These are phyloP conservation scores for Pythium aquatile DNA, from an alignment of 352 stramenopile genomes.

Conservation along the genomic window DNA sequence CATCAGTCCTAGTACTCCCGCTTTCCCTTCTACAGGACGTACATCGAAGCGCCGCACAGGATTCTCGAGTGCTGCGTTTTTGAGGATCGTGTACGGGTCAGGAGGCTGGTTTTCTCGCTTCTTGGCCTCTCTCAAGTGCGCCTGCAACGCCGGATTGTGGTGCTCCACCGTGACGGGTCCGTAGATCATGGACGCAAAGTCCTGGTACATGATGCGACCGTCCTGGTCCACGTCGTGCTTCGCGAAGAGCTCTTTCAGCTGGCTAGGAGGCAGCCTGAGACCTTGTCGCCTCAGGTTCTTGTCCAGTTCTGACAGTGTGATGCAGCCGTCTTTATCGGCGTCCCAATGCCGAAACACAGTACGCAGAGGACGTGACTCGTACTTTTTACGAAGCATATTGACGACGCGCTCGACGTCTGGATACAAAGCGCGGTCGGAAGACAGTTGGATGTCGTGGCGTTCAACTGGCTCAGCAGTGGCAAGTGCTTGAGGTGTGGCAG, in stretches of 20 bases:
- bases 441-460: constrained; percentile 14
- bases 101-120: constrained; percentile 7
- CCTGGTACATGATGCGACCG: constrained; percentile 39
- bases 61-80: constrained; percentile 23
- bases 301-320: constrained; percentile 46
- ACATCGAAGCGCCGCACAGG: constrained; percentile 20
- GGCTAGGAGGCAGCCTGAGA: constrained; percentile 29
- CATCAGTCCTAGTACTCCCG: no score
- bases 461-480: neutral
- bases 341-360: constrained; percentile 63
- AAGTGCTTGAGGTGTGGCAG: neutral
- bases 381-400: constrained; percentile 50
- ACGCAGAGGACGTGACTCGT: constrained; percentile 37
- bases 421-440: constrained; percentile 27
- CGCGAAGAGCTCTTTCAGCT: constrained; percentile 46
- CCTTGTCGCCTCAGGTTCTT: constrained; percentile 44
- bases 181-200: constrained; percentile 49
- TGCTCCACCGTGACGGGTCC: constrained; percentile 26
- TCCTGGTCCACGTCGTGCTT: constrained; percentile 40
- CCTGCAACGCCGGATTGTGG: constrained; percentile 25
- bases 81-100: constrained; percentile 43
- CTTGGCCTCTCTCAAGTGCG: constrained; percentile 6
- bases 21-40: neutral
- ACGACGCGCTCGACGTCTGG: constrained; percentile 36
- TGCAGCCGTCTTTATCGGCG: constrained; percentile 47